Evolutionary conservation across 2,329 filamentous ascomycete species (phyloP).

Genomic region (Didymella pinodella): DNA sequence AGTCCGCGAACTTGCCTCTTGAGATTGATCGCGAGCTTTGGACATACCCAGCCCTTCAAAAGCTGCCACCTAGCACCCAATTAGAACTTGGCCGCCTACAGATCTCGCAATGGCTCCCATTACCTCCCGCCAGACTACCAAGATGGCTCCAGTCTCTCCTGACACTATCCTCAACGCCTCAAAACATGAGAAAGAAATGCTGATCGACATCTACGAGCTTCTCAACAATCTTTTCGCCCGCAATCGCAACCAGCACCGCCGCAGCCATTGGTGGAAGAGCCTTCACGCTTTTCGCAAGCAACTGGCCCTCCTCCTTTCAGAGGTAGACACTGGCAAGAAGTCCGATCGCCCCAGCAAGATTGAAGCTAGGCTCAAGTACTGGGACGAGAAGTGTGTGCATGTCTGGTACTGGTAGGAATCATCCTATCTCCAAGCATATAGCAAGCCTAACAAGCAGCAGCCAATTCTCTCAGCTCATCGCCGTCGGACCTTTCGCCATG

Average conservation of each 20-base stretch:
- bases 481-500: conserved; percentile 56
- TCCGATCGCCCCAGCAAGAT: conserved; percentile 34
- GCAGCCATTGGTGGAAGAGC: conserved; percentile 80
- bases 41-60: conserved; percentile 1
- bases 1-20: conserved; percentile 16
- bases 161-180: conserved; percentile 31
- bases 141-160: conserved; percentile 30
- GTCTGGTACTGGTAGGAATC: conserved; percentile 48
- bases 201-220: conserved; percentile 58
- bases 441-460: conserved; percentile 26
- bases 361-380: conserved; percentile 46
- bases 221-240: conserved; percentile 80
- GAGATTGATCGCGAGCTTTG: conserved; percentile 7
- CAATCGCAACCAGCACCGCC: conserved; percentile 90
- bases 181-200: conserved; percentile 41
- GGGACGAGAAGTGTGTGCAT: conserved; percentile 50
- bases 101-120: conserved; percentile 24
- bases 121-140: conserved; percentile 11
- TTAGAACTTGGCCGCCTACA: not conserved
- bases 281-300: conserved; percentile 76
- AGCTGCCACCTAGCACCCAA: not conserved
- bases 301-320: conserved; percentile 61
- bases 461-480: conserved; percentile 56
- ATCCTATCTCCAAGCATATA: not conserved
- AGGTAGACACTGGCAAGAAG: conserved; percentile 35